Evolutionary conservation across 345 rosid species (phyloP), one percentile per base, ranked within the genome.

Genomic region (Populus tremula): DNA sequence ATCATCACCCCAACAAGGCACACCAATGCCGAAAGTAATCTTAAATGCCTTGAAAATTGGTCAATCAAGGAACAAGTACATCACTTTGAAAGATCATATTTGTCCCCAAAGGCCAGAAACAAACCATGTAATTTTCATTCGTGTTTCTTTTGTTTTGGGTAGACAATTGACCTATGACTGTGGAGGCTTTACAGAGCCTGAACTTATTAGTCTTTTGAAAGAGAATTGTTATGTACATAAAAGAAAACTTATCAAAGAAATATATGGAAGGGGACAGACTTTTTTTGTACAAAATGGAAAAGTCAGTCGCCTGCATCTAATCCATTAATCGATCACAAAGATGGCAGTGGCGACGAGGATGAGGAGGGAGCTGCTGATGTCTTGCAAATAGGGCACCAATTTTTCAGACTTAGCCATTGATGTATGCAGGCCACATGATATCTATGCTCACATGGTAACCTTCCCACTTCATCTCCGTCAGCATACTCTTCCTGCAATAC

Each of bases 311-410:
- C 72, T 31, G 35, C 72, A 69, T 71, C 79, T 41, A 72, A 68
- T 82, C 72, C 45, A 78, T 64, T 66, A 25, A 31, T 72, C 53
- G 35, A 67, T 65, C 45, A 74, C 1, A 53, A 75, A 45, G 82
- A 70, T 3, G 73, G 64, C 10, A 20, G 38, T 18, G 79, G 72
- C 9, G 76, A 64, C 20, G 75, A 45, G 25, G 83, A 50, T 18
- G 90, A 78, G 1, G 66, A 81, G 68, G 86, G 64, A 56, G 87
- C 90, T 31, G 90, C 97, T 18, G 89, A 73, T 41, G 90, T 84
- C 86, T 89, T 96, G 88, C 98, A 96, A 79, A 94, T 82, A 23
- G 99, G 97, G 79, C 99, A 92, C 98, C 99, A 92, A 47, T 90
- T 96, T 89, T 94, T 96, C 76, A 92, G 81, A 84, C 89, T 85